Evolutionary conservation across 148 eudicot species (phyloP), one percentile per base, ranked within the genome.

Genomic region (Rhododendron henanense): DNA sequence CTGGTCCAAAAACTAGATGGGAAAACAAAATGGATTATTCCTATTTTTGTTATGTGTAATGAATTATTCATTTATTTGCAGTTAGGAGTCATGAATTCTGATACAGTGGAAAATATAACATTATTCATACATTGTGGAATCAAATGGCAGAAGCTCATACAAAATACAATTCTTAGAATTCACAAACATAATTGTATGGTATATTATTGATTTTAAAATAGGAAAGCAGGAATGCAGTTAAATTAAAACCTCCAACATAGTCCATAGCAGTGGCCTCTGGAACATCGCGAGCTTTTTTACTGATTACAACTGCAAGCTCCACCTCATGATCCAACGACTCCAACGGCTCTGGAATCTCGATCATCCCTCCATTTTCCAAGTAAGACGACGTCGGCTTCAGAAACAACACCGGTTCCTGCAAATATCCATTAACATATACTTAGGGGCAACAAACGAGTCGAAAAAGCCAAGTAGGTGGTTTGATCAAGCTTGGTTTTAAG

Each of bases 321-420:
- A 96, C 99, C 90, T 96, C 99, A 69, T 95, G 94, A 92, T 96
- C 92, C 67, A 96, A 92, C 41, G 95, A 91, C 47, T 90, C 91
- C 86, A 90, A 88, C 14, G 95, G 94, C 31, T 93, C 93, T 15
- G 99, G 99, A 83, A 96, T 93, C 85, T 96, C 94, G n/a, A 96
- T 96, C 35, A 90, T 95, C 18, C 99, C 99, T 55, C 98, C 99
- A 84, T 95, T 93, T 51, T 87, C 90, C 88, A 96, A 89, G 88
- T 95, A 96, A 57, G 99, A 96, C n/a, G 99, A 87, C 39, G 99
- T 96, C 5, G 99, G 99, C 94, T 96, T 96, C 91, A 96, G 47
- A 86, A 96, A 96, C 92, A 96, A 81, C 87, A 95, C 98, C 16
- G 99, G 99, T 61, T 96, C 99, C 99, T 96, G 48, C 61, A 45